Base-by-base conservation (phyloP, 2,329 filamentous ascomycete species). In the Didymellaceae sp. region DNA sequence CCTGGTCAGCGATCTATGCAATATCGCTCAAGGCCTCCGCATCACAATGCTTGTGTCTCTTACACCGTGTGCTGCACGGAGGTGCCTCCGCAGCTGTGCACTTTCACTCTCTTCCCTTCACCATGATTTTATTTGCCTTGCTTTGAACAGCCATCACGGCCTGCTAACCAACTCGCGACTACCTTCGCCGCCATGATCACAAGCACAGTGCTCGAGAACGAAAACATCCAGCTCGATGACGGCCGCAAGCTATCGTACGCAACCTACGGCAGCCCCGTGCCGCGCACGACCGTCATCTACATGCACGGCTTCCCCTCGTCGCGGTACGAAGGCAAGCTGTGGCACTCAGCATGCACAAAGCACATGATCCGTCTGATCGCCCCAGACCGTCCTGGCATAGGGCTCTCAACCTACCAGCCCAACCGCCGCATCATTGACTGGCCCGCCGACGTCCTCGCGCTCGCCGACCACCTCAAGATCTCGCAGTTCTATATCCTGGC, bases 231-330 rank as follows among this genome's bases (percentile, higher is more conserved):
- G 30, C 64, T 72, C 22, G 44, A 62, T 28, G 68, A 76, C 51
- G 74, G 72, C 31, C 75, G 77, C 26, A 70, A 55, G 9, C 61
- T 79, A 3, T 73, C 74, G n/a, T 79, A 72, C 55, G 74, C 76
- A n/a, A 60, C 75, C 40, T 78, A 77, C 56, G 78, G 78, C 33
- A 63, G 61, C 9, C 66, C 63, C 1, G 61, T 75, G 49, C 76
- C 75, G 48, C 76, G 75, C 22, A 58, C 47, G 4, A 67, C 63
- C 10, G 53, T 80, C 21, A 64, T 80, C 38, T 77, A 72, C 59
- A 70, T 77, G 44, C 77, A 80, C 46, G 74, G 77, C 32, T 73
- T 72, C 37, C 75, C 76, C 5, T 74, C 71, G 10, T 79, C 74
- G 7, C 74, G 77, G 24, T 63, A 76, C 14, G 76, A 80, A 62